phyloP scores from a whole-genome alignment of 345 rosid genomes.

The Carallia pectinifolia region DNA sequence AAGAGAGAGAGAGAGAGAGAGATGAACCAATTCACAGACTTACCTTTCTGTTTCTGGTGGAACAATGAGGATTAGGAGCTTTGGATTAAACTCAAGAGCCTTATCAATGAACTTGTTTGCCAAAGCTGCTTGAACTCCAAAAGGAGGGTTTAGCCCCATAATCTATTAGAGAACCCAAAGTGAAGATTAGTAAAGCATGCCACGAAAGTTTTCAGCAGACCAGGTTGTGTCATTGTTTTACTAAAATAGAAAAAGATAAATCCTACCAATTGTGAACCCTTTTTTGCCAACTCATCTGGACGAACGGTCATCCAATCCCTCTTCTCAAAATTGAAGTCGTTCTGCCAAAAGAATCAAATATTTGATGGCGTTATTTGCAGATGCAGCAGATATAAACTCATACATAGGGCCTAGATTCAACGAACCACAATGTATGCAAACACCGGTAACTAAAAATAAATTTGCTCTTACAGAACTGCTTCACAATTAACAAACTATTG shows the following conservation, averaged over 20 bases:
- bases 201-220: not conserved
- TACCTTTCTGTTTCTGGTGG: constrained; percentile 88
- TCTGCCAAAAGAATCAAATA: constrained; percentile 38
- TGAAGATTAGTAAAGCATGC: not conserved
- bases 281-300: constrained; percentile 55
- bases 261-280: constrained; percentile 73
- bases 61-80: constrained; percentile 83
- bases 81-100: constrained; percentile 89
- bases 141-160: constrained; percentile 97
- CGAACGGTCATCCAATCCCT: constrained; percentile 81
- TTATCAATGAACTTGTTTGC: constrained; percentile 76
- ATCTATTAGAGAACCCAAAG: constrained; percentile 45
- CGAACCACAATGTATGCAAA: not conserved
- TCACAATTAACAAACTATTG: too few relatives aligned
- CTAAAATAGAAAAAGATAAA: constrained; percentile 6
- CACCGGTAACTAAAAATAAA: not conserved
- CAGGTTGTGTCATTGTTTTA: not conserved
- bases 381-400: not conserved
- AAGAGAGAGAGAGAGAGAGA: not conserved
- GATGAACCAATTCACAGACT: constrained; percentile 12
- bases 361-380: constrained; percentile 5
- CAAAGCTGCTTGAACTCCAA: constrained; percentile 69
- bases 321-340: constrained; percentile 65
- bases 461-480: not conserved
- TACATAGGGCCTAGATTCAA: not conserved